Conservation (phyloP, 176 grass and related monocot genomes). For the Elaeis guineensis region DNA sequence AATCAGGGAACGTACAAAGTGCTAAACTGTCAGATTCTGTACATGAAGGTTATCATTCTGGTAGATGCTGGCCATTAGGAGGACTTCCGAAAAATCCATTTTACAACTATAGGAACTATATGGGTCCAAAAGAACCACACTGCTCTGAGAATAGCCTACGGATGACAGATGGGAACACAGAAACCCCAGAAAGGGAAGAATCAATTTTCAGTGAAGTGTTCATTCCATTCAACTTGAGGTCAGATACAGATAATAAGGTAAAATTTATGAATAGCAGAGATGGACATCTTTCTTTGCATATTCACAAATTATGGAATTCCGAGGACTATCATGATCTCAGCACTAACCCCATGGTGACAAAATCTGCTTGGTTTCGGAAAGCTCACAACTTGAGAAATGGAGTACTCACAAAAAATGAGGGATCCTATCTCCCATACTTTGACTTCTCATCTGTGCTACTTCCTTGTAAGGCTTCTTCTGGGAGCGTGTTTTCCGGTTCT, state of each 20-base stretch:
- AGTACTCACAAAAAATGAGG: conserved; percentile 21
- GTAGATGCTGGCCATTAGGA: conserved; percentile 47
- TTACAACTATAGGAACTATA: conserved; percentile 7
- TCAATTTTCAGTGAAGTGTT: conserved; percentile 21
- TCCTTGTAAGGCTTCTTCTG: conserved; percentile 57
- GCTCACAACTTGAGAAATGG: conserved; percentile 26
- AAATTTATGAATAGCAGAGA: conserved; percentile 19
- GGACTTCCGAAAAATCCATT: conserved; percentile 36
- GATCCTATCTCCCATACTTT: conserved; percentile 36
- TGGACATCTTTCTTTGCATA: conserved; percentile 17
- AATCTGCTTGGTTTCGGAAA: conserved; percentile 19
- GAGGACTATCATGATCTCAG: conserved; percentile 50
- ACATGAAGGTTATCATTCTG: conserved; percentile 32
- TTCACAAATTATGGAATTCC: conserved; percentile 23
- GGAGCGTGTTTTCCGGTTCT: conserved; percentile 15
- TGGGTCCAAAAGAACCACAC: conserved; percentile 2
- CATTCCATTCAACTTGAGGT: conserved; percentile 30
- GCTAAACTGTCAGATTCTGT: conserved; percentile 17
- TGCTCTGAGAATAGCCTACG: conserved; percentile 10
- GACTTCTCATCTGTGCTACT: conserved; percentile 65
- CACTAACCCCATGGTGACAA: conserved; percentile 62
- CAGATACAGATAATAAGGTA: conserved; percentile 11
- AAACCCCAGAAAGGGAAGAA: conserved; percentile 28
- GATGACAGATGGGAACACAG: conserved; percentile 10
- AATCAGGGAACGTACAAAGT: conserved; percentile 16